Evolutionary conservation across 179 eudicot genomes (phyloP).

Genomic region (Beta lomatogona): DNA sequence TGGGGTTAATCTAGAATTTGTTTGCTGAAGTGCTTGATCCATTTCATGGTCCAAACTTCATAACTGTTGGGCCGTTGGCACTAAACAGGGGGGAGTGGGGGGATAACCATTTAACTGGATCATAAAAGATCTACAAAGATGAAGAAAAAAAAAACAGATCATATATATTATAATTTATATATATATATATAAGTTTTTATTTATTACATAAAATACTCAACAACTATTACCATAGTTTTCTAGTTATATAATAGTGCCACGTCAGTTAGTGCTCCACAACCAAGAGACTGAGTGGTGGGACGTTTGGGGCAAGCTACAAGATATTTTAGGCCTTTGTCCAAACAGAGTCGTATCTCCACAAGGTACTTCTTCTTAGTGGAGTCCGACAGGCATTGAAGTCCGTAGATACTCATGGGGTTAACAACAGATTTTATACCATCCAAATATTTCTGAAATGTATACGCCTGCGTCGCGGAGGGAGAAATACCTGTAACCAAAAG

Average conservation of each 20-base stretch:
- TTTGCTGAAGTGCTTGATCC: no score
- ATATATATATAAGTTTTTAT: no score
- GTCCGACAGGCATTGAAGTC: neutral
- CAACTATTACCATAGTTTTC: no score
- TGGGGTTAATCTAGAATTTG: no score
- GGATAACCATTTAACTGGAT: no score
- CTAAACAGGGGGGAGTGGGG: no score
- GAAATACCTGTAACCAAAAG: neutral
- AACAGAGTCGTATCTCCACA: neutral
- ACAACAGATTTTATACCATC: neutral
- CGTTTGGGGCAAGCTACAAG: neutral
- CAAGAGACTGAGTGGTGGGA: neutral
- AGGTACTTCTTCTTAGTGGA: neutral
- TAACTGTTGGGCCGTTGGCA: no score
- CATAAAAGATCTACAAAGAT: no score
- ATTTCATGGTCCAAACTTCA: no score
- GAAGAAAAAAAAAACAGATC: no score
- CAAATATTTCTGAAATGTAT: neutral
- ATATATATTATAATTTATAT: no score
- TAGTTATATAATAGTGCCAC: neutral
- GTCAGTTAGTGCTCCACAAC: neutral
- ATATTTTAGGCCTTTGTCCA: neutral
- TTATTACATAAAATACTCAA: no score
- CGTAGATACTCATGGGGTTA: neutral
- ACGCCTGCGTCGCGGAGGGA: neutral